Base-by-base conservation (phyloP, 2,329 filamentous ascomycete species). In the Emergomyces pasteurianus region DNA sequence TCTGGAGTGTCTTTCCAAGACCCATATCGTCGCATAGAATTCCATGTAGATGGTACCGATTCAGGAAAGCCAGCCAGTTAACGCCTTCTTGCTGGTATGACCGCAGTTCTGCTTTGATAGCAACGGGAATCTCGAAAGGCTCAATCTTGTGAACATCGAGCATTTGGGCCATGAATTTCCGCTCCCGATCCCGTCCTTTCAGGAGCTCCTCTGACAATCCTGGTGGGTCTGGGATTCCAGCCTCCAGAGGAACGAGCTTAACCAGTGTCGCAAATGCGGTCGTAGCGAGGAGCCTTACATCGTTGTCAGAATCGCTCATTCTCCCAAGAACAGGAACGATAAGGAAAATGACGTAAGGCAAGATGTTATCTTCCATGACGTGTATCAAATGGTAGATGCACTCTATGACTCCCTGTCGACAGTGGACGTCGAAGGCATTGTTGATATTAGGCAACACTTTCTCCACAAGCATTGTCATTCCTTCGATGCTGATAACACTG, bases 21-120 rank as follows among this genome's bases (percentile, higher is more conserved):
- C 94, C 94, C 94, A 99, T 99, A 73, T 99, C 94, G 70, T 99
- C 94, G 72, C 94, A 99, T 62, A 99, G 89, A 74, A 99, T 96
- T 56, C 94, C 94, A 68, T 99, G 95, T 1, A 99, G 84, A 69
- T 99, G 92, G 72, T 97, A 99, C 61, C 92, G 92, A 73, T 99
- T 99, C 67, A 99, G 86, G 77, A 99, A 99, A 61, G 95, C 87
- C 58, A 99, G 84, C 94, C 94, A 99, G 72, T 99, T 99, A 71
- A 99, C 92, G 72, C 94, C 94, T 59, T 99, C 94, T 74, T 99
- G 94, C 73, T 99, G 95, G 71, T 99, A 99, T 0, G 92, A 95
- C 65, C 94, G 89, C 58, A 99, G 83, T 69, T 95, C 90, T 0
- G 94, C 95, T 74, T 97, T 97, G 79, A 99, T 99, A 4, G 90